Evolutionary conservation across 257 asterid genomes (phyloP).

Genomic region (Plectranthus barbatus): DNA sequence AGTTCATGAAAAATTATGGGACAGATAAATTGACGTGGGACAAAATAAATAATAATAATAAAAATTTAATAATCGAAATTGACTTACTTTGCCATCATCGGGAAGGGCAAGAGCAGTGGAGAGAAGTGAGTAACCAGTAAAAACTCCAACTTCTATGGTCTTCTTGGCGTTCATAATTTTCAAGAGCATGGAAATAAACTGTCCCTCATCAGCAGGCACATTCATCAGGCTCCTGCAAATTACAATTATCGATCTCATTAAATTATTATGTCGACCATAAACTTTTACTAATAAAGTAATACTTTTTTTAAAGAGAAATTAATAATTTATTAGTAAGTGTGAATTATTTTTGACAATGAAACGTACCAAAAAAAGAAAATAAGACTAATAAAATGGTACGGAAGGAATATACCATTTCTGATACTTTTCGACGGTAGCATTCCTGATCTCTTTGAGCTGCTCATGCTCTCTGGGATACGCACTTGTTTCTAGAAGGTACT

Average conservation of each 20-base stretch:
- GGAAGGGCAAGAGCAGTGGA: constrained; percentile 57
- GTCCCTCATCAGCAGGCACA: constrained; percentile 57
- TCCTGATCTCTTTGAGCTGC: constrained; percentile 46
- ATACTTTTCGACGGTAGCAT: constrained; percentile 43
- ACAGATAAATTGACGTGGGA: no score
- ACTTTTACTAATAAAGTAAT: no score
- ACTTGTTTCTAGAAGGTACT: constrained; percentile 51
- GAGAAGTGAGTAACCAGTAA: constrained; percentile 55
- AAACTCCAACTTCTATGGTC: constrained; percentile 49
- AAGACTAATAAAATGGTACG: no score
- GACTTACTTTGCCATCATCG: constrained; percentile 34
- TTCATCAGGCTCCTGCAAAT: constrained; percentile 47
- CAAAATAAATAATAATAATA: no score
- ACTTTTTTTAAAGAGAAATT: no score
- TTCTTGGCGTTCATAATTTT: constrained; percentile 52
- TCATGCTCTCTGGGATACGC: constrained; percentile 52
- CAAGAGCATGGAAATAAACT: constrained; percentile 39
- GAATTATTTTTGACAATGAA: no score
- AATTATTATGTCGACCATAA: no score
- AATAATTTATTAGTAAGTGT: no score
- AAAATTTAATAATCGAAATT: no score
- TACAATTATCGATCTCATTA: no score
- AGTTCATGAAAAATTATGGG: no score
- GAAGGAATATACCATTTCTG: constrained; percentile 27
- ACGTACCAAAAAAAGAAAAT: no score